Conservation (phyloP, 768 basidiomycete species). For the Termitomyces sp. region DNA sequence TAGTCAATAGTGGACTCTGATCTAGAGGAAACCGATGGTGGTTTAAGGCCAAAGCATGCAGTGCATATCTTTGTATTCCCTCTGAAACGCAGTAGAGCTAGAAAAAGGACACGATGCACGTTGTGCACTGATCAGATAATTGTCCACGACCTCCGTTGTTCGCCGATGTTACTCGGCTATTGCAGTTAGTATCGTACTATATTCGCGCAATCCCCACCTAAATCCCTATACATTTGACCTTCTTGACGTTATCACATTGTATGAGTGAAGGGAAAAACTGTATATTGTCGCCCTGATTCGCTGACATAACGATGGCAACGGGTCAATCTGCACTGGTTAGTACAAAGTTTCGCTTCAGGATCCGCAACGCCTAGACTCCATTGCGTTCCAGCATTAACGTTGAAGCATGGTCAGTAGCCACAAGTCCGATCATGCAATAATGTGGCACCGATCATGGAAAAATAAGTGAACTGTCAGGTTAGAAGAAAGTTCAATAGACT, state of each 20-base stretch:
- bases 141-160: not conserved
- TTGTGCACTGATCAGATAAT: not conserved
- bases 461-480: not conserved
- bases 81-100: not conserved
- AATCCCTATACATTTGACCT: not conserved
- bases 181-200: too few species aligned
- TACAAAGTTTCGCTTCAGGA: not conserved
- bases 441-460: not conserved
- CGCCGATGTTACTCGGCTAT: not conserved
- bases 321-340: not conserved
- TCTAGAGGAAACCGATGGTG: not conserved
- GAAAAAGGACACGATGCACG: not conserved
- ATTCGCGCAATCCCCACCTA: not conserved
- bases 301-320: not conserved
- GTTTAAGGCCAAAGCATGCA: too few species aligned
- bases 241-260: too few species aligned
- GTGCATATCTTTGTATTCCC: not conserved
- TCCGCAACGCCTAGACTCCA: not conserved
- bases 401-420: not conserved
- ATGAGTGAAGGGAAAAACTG: not conserved
- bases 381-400: too few species aligned
- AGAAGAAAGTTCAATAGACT: too few species aligned
- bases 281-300: not conserved
- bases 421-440: not conserved
- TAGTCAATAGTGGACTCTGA: not conserved